Evolutionary conservation across 2,329 filamentous ascomycete species (phyloP).

Genomic region (Bipolaris oryzae): DNA sequence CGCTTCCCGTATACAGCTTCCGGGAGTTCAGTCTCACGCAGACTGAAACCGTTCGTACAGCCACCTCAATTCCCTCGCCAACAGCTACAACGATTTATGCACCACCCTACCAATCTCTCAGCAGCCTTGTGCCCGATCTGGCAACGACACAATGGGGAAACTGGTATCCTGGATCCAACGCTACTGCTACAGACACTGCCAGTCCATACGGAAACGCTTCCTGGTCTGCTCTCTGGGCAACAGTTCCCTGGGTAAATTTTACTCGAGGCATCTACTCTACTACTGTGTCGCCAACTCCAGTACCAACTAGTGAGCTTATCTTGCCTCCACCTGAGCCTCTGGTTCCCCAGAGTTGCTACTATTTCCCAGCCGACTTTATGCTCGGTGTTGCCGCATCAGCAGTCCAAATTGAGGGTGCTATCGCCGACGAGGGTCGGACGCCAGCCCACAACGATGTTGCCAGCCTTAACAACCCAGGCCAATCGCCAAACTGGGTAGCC

Average conservation of each 20-base stretch:
- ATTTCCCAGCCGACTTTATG: conserved; percentile 57
- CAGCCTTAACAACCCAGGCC: conserved; percentile 15
- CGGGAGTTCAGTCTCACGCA: conserved; percentile 47
- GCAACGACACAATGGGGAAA: conserved; percentile 52
- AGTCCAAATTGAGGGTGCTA: conserved; percentile 38
- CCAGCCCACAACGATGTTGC: conserved; percentile 29
- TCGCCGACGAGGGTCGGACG: conserved; percentile 40
- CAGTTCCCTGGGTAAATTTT: conserved; percentile 45
- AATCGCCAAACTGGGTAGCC: conserved; percentile 36
- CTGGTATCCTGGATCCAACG: conserved; percentile 48
- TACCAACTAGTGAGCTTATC: conserved; percentile 61
- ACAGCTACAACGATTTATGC: conserved; percentile 46
- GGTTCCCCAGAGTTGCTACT: conserved; percentile 56
- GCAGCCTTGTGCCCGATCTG: conserved; percentile 43
- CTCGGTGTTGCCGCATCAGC: conserved; percentile 39
- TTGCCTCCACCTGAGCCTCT: conserved; percentile 62
- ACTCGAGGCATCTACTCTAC: conserved; percentile 53
- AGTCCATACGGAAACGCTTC: conserved; percentile 50
- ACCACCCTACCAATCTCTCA: conserved; percentile 44
- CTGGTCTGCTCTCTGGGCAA: conserved; percentile 48
- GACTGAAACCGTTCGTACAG: conserved; percentile 49
- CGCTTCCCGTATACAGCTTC: conserved; percentile 39
- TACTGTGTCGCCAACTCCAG: conserved; percentile 61
- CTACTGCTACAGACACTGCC: conserved; percentile 41
- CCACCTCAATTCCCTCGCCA: conserved; percentile 44